Percentiles rank a stretch among this genome's conserved stretches.
phyloP scores from a whole-genome alignment of 139 green algal species.

The Haematococcus sp. region DNA sequence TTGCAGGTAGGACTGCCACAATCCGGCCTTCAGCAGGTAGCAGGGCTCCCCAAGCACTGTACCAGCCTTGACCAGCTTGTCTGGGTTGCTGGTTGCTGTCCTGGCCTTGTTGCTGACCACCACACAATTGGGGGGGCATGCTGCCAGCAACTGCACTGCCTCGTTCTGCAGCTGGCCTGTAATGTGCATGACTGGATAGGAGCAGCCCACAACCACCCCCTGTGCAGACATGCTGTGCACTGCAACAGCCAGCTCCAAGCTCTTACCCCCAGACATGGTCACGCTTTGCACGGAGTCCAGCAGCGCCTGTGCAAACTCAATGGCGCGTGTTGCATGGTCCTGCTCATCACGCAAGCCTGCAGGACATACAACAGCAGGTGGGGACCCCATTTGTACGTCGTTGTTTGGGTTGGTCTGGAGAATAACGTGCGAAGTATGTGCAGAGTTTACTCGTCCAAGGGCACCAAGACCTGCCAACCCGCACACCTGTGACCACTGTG shows the following conservation, averaged over 20 bases:
- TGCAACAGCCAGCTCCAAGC: no score
- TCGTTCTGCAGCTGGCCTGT: slow-evolving; percentile 21
- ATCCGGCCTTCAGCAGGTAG: slow-evolving; percentile 7
- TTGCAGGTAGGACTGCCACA: not conserved
- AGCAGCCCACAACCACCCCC: slow-evolving; percentile 28
- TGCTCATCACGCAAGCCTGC: no score
- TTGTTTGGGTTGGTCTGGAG: no score
- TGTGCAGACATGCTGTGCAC: not conserved
- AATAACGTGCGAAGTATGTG: no score
- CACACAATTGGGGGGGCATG: slow-evolving; percentile 27
- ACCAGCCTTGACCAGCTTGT: not conserved
- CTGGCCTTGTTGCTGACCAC: slow-evolving; percentile 10
- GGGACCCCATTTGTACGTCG: no score
- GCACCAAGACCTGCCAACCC: no score
- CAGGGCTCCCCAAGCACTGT: not conserved
- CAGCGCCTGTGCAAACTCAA: no score
- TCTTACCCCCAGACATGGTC: no score
- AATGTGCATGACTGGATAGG: slow-evolving; percentile 24
- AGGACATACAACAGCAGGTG: no score
- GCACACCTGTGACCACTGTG: not conserved
- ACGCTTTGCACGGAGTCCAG: no score
- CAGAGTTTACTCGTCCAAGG: no score
- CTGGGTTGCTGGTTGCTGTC: not conserved
- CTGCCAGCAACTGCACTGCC: slow-evolving; percentile 17
- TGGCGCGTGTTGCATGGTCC: no score